Evolutionary conservation across 176 grass and related monocot genomes (phyloP), one percentile per base, ranked within the genome.

Genomic region (Pharus latifolius): DNA sequence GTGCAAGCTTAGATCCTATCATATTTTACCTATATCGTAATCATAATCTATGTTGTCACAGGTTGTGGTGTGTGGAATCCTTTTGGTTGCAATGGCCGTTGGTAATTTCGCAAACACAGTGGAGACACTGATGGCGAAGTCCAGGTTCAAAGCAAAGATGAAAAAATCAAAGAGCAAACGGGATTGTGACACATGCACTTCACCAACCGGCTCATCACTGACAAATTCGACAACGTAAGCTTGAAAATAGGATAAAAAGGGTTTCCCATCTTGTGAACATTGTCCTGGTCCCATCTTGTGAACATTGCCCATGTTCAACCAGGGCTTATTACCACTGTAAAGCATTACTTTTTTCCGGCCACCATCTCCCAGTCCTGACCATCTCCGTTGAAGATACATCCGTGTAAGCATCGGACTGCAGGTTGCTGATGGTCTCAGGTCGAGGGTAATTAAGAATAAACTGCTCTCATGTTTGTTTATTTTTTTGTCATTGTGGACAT

Each of bases 91-190:
- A 50, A 96, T 96, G 92, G 92, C 92, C 23, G 83, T 91, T 34
- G 92, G 88, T 69, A 96, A 96, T 61, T 96, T 96, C 26, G 75
- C 80, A 45, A 91, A 91, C 69, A 96, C 92, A 65, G 88, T 96
- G 41, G 88, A 96, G 70, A 96, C 88, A 25, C 65, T 96, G 65
- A 74, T 96, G 82, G 19, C 51, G 19, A 96, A 96, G 68, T 96
- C 88, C 38, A 70, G 87, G 45, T 80, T 96, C 70, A 96, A 96
- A 76, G 85, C 82, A 71, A 96, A 91, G 83, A 96, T 96, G 67
- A 96, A 86, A 75, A 91, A 80, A 81, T 85, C 74, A 6, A 96
- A 60, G 81, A 72, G 55, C 74, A 88, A 81, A 73, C 82, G 89
- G 20, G 88, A 96, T 80, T 42, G 73, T 18, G 78, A 69, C 22